Conservation (phyloP, 1,139 yeast genomes). For the Protomyces macrosporus region DNA sequence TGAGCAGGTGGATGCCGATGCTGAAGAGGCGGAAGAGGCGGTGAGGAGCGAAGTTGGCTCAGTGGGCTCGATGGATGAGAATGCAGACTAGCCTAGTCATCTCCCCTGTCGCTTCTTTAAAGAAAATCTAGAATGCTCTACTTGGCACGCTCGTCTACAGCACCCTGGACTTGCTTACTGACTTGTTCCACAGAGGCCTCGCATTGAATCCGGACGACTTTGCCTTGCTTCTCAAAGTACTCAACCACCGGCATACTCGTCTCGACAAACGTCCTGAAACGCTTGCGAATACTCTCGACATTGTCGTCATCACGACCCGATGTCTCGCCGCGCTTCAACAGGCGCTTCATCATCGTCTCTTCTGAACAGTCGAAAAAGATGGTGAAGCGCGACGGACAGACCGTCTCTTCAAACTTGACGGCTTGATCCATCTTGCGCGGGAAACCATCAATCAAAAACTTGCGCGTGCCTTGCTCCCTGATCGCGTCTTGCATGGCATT, state of each 20-base stretch:
- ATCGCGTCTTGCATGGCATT: conserved; percentile 63
- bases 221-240: conserved; percentile 66
- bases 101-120: background rate
- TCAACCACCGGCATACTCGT: conserved; percentile 95
- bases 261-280: conserved; percentile 78
- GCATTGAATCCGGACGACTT: conserved; percentile 74
- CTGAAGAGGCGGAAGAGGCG: conserved; percentile 5
- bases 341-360: conserved; percentile 72
- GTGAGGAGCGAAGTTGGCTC: conserved; percentile 6
- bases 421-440: conserved; percentile 99
- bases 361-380: conserved; percentile 95
- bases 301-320: conserved; percentile 93
- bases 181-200: conserved; percentile 76
- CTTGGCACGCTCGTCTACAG: conserved; percentile 44
- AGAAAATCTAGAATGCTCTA: background rate
- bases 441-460: conserved; percentile 87
- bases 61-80: conserved; percentile 9
- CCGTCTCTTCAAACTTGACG: conserved; percentile 72
- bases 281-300: conserved; percentile 78
- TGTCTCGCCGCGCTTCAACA: conserved; percentile 87
- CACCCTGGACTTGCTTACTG: conserved; percentile 61
- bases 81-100: conserved; percentile 3
- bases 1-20: conserved; percentile 30
- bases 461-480: conserved; percentile 48
- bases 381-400: conserved; percentile 58